Conservation (phyloP, 371 early-diverging fungal genomes). For the Circinella minor region DNA sequence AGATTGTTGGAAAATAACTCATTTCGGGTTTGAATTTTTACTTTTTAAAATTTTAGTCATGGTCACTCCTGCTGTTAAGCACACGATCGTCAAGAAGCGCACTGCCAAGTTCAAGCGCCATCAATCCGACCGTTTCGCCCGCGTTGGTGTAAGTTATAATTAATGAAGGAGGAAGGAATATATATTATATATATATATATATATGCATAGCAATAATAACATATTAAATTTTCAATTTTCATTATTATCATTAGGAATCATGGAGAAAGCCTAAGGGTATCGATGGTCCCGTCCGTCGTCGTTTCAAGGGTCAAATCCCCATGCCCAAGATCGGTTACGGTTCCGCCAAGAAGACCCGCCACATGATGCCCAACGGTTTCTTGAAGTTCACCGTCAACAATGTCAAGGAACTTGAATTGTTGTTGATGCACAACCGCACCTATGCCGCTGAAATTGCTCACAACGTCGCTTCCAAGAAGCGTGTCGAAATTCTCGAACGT, state of each 20-base stretch:
- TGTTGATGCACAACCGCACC: conserved; percentile 99
- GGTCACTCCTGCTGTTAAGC: conserved; percentile 91
- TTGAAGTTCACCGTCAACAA: conserved; percentile 97
- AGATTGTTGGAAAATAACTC: not conserved
- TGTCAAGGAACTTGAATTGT: conserved; percentile 94
- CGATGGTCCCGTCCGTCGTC: conserved; percentile 98
- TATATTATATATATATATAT: not conserved
- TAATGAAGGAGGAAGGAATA: not conserved
- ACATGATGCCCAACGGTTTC: conserved; percentile 98
- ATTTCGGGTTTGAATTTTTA: not conserved
- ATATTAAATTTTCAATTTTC: too few relatives aligned
- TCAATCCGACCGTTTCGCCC: conserved; percentile 98
- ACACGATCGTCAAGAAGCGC: conserved; percentile 98
- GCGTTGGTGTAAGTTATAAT: conserved; percentile 78
- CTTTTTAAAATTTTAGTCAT: conserved; percentile 33
- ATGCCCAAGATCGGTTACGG: conserved; percentile 99
- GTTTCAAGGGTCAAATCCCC: conserved; percentile 97
- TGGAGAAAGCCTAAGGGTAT: conserved; percentile 99
- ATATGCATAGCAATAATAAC: not conserved
- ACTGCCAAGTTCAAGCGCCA: conserved; percentile 97
- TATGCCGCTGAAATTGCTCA: conserved; percentile 99
- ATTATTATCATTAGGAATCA: conserved; percentile 65
- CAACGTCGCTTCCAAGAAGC: conserved; percentile 97
- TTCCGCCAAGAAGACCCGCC: conserved; percentile 95
- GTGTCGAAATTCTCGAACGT: conserved; percentile 95